phyloP scores from a whole-genome alignment of 768 basidiomycete genomes.

The Cystofilobasidium bisporidii region DNA sequence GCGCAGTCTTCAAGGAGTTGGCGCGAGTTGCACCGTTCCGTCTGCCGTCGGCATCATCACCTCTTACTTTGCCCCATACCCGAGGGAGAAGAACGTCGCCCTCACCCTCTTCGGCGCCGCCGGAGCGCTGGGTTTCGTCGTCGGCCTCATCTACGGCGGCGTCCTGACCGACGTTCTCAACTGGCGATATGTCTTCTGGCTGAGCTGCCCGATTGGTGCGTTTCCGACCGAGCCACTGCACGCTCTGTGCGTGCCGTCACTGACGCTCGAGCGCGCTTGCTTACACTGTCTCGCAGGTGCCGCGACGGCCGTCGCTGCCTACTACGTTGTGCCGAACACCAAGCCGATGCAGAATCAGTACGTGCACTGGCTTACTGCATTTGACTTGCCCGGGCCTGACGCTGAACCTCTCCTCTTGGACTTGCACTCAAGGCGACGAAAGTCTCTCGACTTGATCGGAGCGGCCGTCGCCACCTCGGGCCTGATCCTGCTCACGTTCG shows the following conservation, averaged over 20 bases:
- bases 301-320: conserved; percentile 12
- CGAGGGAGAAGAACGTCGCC: conserved; percentile 25
- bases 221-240: too few species aligned
- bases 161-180: conserved; percentile 13
- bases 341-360: not conserved
- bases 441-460: conserved; percentile 29
- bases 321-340: conserved; percentile 18
- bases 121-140: conserved; percentile 28
- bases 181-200: conserved; percentile 24
- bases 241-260: too few species aligned
- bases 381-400: not conserved
- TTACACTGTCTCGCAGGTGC: not conserved
- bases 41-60: conserved; percentile 28
- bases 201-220: conserved; percentile 8
- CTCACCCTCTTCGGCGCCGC: conserved; percentile 24
- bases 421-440: conserved; percentile 6
- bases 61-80: conserved; percentile 22
- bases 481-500: conserved; percentile 28
- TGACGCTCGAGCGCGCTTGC: too few species aligned
- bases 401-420: not conserved
- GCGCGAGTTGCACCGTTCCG: conserved; percentile 28
- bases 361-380: not conserved
- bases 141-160: conserved; percentile 22
- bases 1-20: conserved; percentile 27
- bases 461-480: conserved; percentile 25